These are phyloP conservation scores for Geotrichum bryndzae DNA, from an alignment of 1,139 yeast species.

Conservation along the genomic window DNA sequence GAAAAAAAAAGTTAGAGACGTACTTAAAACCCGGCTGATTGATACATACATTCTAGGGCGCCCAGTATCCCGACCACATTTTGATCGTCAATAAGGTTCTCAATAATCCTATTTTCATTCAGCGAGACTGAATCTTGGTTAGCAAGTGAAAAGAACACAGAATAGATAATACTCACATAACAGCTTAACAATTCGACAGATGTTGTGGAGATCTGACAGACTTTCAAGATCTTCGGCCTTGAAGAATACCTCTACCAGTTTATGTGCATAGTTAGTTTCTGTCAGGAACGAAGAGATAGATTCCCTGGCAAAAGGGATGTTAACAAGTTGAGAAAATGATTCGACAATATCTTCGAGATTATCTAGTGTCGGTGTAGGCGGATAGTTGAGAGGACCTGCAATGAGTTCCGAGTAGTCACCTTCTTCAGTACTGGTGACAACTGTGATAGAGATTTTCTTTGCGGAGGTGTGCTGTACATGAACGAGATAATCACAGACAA, in stretches of 20 bases:
- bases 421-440: conserved; percentile 46
- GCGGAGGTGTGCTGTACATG: conserved; percentile 59
- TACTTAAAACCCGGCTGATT: neutral
- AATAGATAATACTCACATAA: conserved; percentile 19
- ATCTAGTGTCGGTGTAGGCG: conserved; percentile 48
- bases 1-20: neutral
- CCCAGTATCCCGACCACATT: conserved; percentile 63
- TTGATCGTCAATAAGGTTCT: conserved; percentile 57
- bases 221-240: conserved; percentile 49
- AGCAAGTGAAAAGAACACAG: neutral
- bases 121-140: conserved; percentile 41
- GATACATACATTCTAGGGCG: conserved; percentile 54
- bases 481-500: conserved; percentile 73
- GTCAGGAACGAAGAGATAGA: conserved; percentile 30
- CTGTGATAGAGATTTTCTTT: conserved; percentile 66
- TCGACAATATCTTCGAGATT: conserved; percentile 43
- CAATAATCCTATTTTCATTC: conserved; percentile 65
- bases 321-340: conserved; percentile 32
- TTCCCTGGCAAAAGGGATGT: conserved; percentile 34
- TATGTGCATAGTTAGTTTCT: conserved; percentile 44
- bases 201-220: conserved; percentile 50
- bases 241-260: conserved; percentile 49
- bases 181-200: conserved; percentile 70
- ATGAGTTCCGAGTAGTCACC: conserved; percentile 66
- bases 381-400: conserved; percentile 72